A percentile compares a stretch with the other conserved stretches of the same genome.
phyloP scores from a whole-genome alignment of 2,329 filamentous ascomycete genomes.

The Exophiala sp. region DNA sequence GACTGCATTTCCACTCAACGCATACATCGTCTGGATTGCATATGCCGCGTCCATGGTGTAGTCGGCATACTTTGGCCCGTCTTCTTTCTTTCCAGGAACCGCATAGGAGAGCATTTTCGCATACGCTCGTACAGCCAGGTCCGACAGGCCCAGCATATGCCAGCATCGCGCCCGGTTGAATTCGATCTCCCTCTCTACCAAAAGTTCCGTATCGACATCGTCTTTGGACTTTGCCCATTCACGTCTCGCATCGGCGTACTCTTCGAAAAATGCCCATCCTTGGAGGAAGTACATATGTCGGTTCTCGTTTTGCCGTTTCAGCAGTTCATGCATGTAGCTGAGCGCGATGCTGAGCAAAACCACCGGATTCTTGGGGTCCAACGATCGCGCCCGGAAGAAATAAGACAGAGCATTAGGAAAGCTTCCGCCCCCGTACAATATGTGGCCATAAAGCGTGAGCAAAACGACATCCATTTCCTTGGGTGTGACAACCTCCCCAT shows the following conservation, averaged over 20 bases:
- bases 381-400: conserved; percentile 64
- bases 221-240: conserved; percentile 6
- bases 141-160: conserved; percentile 66
- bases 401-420: conserved; percentile 82
- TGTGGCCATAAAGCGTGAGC: conserved; percentile 83
- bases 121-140: conserved; percentile 70
- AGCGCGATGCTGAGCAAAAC: conserved; percentile 76
- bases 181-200: conserved; percentile 57
- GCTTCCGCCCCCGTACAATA: conserved; percentile 74
- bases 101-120: conserved; percentile 47
- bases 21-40: conserved; percentile 63
- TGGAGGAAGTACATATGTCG: conserved; percentile 82
- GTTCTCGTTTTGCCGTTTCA: conserved; percentile 87
- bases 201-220: conserved; percentile 4
- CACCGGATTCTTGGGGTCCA: conserved; percentile 44
- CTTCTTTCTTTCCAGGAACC: not conserved
- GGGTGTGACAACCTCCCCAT: conserved; percentile 24
- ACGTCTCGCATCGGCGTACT: conserved; percentile 60
- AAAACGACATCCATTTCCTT: conserved; percentile 68
- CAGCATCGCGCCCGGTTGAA: conserved; percentile 74
- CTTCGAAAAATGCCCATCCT: conserved; percentile 71
- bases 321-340: conserved; percentile 78
- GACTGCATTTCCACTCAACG: conserved; percentile 56
- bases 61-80: conserved; percentile 45
- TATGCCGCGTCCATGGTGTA: conserved; percentile 67